Evolutionary conservation across 176 grass and related monocot species (phyloP).

Genomic region (Lolium perenne): DNA sequence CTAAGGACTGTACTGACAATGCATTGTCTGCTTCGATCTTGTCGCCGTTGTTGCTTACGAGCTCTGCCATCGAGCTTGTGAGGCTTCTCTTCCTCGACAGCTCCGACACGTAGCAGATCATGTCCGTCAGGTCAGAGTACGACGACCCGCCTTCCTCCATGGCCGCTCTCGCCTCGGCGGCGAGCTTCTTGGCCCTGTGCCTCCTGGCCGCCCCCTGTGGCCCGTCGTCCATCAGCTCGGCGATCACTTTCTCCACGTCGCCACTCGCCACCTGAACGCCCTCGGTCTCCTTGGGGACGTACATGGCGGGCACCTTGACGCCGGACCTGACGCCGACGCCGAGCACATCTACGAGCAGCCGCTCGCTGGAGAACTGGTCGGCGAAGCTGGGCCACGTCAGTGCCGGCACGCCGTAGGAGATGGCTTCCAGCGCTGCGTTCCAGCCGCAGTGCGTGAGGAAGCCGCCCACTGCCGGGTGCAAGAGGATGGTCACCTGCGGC

Average conservation of each 20-base stretch:
- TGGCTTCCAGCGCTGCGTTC: constrained; percentile 56
- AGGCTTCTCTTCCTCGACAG: neutral
- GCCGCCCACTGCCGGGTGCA: constrained; percentile 42
- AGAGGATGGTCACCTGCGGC: constrained; percentile 61
- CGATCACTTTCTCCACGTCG: constrained; percentile 29
- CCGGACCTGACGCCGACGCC: constrained; percentile 39
- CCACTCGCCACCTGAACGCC: constrained; percentile 16
- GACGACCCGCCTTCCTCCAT: constrained; percentile 45
- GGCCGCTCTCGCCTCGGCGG: neutral
- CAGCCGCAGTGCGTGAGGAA: constrained; percentile 73
- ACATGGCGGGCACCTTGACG: constrained; percentile 14
- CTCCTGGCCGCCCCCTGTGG: constrained; percentile 31
- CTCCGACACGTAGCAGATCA: neutral
- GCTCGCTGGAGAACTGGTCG: constrained; percentile 57
- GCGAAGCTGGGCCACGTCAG: constrained; percentile 53
- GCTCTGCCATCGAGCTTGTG: neutral
- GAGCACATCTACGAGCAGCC: constrained; percentile 49
- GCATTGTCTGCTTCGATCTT: neutral
- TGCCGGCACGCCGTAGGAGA: constrained; percentile 42
- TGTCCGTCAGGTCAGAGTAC: constrained; percentile 7
- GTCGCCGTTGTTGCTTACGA: neutral
- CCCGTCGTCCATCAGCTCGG: constrained; percentile 35
- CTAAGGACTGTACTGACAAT: constrained; percentile 32
- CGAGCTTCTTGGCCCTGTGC: neutral
- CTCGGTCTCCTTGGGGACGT: neutral